Evolutionary conservation across 2,329 filamentous ascomycete species (phyloP).

Genomic region (Intubia oerlemansii): DNA sequence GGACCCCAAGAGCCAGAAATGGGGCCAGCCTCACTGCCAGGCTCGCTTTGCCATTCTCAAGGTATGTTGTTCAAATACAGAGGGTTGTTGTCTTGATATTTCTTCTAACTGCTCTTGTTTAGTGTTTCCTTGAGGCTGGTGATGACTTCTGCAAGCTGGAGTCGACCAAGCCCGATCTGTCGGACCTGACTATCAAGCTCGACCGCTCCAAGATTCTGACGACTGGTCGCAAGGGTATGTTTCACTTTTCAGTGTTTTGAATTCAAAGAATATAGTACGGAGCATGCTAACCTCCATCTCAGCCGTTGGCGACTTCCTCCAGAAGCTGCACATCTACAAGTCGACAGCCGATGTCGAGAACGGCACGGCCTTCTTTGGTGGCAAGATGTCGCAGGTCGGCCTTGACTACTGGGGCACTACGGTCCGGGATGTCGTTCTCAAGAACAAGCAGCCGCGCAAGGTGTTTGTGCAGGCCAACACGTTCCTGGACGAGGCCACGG

Average conservation of each 20-base stretch:
- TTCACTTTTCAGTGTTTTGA: no score
- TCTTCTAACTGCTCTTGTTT: neutral
- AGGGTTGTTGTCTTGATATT: no score
- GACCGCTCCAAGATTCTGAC: constrained; percentile 75
- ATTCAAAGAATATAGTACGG: no score
- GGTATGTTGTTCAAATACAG: constrained; percentile 9
- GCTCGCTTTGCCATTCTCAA: constrained; percentile 75
- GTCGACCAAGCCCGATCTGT: constrained; percentile 50
- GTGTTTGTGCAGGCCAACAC: constrained; percentile 94
- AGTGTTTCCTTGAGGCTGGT: constrained; percentile 69
- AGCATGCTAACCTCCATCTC: neutral
- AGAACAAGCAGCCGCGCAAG: constrained; percentile 65
- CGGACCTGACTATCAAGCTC: constrained; percentile 61
- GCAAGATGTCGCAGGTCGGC: constrained; percentile 58
- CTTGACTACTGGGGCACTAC: constrained; percentile 65
- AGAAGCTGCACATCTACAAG: constrained; percentile 87
- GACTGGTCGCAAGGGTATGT: constrained; percentile 46
- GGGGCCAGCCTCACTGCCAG: constrained; percentile 85
- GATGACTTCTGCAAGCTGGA: constrained; percentile 70
- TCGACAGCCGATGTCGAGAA: constrained; percentile 63
- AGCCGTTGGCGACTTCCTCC: constrained; percentile 70
- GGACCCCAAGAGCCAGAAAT: constrained; percentile 78
- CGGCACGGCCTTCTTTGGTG: constrained; percentile 61
- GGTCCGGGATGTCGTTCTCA: constrained; percentile 53
- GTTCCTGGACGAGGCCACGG: constrained; percentile 41